phyloP scores from a whole-genome alignment of 306 rosid species.

The Lotus japonicus region DNA sequence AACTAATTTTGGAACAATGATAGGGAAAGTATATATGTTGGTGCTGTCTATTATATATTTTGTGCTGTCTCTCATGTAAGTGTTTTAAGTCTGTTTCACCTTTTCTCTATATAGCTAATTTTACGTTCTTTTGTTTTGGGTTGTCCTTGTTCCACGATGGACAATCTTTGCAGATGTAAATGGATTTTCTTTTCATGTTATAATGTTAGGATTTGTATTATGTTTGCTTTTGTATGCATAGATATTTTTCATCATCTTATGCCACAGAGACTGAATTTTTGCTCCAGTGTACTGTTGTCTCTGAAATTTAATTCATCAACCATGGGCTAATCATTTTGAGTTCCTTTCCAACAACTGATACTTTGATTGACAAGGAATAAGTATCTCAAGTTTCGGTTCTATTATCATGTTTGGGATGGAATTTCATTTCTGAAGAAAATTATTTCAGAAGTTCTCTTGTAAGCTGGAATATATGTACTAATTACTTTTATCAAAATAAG shows the following conservation, averaged over 20 bases:
- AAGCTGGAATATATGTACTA: neutral
- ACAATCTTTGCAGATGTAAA: constrained; percentile 39
- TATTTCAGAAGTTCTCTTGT: neutral
- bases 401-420: neutral
- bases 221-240: constrained; percentile 10
- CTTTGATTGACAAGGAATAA: neutral
- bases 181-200: constrained; percentile 3
- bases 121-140: constrained; percentile 22
- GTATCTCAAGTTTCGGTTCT: neutral
- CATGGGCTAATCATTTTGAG: neutral
- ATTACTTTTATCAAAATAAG: neutral
- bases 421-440: neutral
- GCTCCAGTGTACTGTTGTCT: neutral
- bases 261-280: neutral
- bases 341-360: neutral
- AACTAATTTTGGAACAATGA: constrained; percentile 61
- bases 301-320: neutral
- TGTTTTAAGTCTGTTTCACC: constrained; percentile 27
- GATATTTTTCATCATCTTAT: constrained; percentile 8
- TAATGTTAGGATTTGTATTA: neutral
- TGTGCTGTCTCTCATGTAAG: constrained; percentile 39
- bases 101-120: constrained; percentile 33
- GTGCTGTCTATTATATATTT: constrained; percentile 47
- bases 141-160: constrained; percentile 26
- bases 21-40: constrained; percentile 45